Evolutionary conservation across 371 early-diverging fungal genomes (phyloP).

Genomic region (Saksenaea vasiformis): DNA sequence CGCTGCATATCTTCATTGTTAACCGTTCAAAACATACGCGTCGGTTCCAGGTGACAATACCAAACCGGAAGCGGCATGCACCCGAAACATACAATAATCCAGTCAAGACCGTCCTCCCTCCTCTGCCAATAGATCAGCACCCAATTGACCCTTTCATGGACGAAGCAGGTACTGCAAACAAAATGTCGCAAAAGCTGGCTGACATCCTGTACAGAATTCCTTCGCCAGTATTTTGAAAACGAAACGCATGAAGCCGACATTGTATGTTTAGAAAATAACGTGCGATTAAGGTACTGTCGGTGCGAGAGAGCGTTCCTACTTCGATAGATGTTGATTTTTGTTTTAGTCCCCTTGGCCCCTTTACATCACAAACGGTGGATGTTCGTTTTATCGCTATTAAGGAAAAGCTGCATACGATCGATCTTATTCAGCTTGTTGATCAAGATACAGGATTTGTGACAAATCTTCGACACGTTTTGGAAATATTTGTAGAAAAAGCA

Average conservation of each 20-base stretch:
- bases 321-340: neutral
- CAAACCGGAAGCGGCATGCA: constrained; percentile 59
- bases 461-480: constrained; percentile 61
- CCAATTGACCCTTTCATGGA: constrained; percentile 67
- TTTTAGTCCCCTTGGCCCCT: constrained; percentile 66
- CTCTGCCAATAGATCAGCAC: constrained; percentile 41
- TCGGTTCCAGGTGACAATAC: constrained; percentile 66
- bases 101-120: constrained; percentile 40
- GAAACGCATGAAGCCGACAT: constrained; percentile 74
- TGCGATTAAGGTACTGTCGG: constrained; percentile 53
- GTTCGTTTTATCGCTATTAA: constrained; percentile 80
- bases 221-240: constrained; percentile 62
- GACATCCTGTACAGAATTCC: constrained; percentile 40
- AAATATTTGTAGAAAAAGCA: constrained; percentile 40
- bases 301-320: neutral
- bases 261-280: constrained; percentile 74
- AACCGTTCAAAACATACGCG: constrained; percentile 71
- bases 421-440: constrained; percentile 69
- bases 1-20: constrained; percentile 72
- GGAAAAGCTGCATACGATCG: constrained; percentile 71
- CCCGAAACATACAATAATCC: constrained; percentile 16
- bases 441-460: constrained; percentile 70
- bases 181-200: neutral
- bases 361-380: constrained; percentile 71
- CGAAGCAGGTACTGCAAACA: constrained; percentile 49